phyloP scores from a whole-genome alignment of 2,329 filamentous ascomycete genomes.

The Colletotrichum neosansevieriae region DNA sequence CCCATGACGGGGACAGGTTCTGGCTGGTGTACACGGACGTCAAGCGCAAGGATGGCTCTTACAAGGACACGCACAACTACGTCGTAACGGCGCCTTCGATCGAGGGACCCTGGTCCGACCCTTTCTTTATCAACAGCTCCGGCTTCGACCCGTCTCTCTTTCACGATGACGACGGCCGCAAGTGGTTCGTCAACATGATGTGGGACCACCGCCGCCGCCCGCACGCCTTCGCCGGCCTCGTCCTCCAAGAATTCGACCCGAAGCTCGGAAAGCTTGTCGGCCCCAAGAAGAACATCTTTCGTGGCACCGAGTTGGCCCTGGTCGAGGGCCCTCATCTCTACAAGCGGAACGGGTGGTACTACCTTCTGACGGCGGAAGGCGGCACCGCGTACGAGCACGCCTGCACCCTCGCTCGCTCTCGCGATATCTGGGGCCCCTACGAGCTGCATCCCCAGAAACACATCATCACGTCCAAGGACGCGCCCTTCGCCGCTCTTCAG shows the following conservation, averaged over 20 bases:
- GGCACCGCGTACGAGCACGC: slow-evolving; percentile 72
- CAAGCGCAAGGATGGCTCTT: slow-evolving; percentile 74
- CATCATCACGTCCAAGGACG: slow-evolving; percentile 66
- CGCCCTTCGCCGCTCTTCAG: slow-evolving; percentile 62
- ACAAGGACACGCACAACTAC: slow-evolving; percentile 74
- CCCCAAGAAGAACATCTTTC: slow-evolving; percentile 66
- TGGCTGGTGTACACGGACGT: slow-evolving; percentile 76
- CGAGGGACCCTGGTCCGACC: slow-evolving; percentile 72
- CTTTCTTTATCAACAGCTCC: slow-evolving; percentile 69
- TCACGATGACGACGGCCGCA: slow-evolving; percentile 67
- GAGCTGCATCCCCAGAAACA: slow-evolving; percentile 69
- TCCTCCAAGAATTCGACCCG: slow-evolving; percentile 69
- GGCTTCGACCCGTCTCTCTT: slow-evolving; percentile 73
- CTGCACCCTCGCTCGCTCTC: slow-evolving; percentile 67
- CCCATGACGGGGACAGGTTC: slow-evolving; percentile 70
- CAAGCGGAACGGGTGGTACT: slow-evolving; percentile 69
- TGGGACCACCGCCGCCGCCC: slow-evolving; percentile 65
- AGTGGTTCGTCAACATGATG: slow-evolving; percentile 70
- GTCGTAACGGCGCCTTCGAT: slow-evolving; percentile 67
- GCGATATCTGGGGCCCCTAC: slow-evolving; percentile 71
- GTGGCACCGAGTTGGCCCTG: slow-evolving; percentile 65
- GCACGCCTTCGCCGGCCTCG: slow-evolving; percentile 66
- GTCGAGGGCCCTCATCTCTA: slow-evolving; percentile 71
- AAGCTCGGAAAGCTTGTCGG: slow-evolving; percentile 63
- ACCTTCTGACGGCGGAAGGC: slow-evolving; percentile 70